Evolutionary conservation across 2,329 filamentous ascomycete species (phyloP).

Genomic region (Coniochaeta sp.): DNA sequence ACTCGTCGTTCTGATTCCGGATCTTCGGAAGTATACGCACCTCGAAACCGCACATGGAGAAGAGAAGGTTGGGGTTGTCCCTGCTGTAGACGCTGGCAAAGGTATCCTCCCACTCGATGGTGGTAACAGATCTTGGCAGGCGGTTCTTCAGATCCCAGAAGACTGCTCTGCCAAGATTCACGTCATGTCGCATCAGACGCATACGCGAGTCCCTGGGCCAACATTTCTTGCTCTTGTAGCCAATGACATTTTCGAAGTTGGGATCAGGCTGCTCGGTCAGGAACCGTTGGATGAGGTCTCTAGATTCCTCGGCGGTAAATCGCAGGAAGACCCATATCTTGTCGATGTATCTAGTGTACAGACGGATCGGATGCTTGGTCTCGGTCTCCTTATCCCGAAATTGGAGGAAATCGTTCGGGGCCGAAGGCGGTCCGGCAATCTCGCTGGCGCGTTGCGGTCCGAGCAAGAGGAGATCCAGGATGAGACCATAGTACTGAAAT

Average conservation of each 20-base stretch:
- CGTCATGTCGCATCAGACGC: conserved; percentile 97
- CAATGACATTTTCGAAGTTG: conserved; percentile 98
- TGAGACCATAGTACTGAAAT: conserved; percentile 96
- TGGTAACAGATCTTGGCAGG: conserved; percentile 87
- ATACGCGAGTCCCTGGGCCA: conserved; percentile 97
- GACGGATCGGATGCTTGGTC: conserved; percentile 84
- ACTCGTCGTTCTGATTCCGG: conserved; percentile 91
- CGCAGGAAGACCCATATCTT: conserved; percentile 97
- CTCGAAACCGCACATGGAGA: conserved; percentile 97
- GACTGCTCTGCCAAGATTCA: conserved; percentile 92
- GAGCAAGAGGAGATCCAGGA: conserved; percentile 85
- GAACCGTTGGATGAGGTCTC: conserved; percentile 95
- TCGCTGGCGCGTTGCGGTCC: conserved; percentile 95
- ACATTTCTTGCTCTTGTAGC: conserved; percentile 98
- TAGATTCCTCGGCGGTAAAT: conserved; percentile 87
- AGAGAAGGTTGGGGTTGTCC: conserved; percentile 94
- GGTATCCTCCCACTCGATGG: conserved; percentile 98
- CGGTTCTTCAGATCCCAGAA: conserved; percentile 99
- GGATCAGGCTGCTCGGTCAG: conserved; percentile 96
- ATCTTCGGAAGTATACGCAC: conserved; percentile 94
- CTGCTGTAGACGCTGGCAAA: conserved; percentile 97
- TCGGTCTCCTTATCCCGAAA: conserved; percentile 92
- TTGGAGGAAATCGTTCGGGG: conserved; percentile 94
- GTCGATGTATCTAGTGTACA: conserved; percentile 98
- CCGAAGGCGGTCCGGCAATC: conserved; percentile 88